Percentiles rank a stretch among this genome's conserved stretches.
Conservation (phyloP, 148 eudicot genomes). For the Rhododendron simsii region DNA sequence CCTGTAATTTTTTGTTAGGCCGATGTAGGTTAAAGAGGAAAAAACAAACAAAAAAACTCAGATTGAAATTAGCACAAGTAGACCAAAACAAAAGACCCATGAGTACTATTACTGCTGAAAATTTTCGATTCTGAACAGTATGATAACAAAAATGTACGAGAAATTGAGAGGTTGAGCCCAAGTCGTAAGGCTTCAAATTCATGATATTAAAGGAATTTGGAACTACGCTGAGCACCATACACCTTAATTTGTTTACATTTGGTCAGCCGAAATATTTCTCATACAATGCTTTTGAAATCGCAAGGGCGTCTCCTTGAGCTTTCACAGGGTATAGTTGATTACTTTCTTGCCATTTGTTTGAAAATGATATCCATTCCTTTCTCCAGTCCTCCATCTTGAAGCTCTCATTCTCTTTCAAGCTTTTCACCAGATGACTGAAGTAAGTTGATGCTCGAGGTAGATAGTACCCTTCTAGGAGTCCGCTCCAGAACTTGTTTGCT, state of each 20-base stretch:
- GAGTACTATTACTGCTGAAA: background rate
- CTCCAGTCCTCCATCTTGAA: slow-evolving; percentile 82
- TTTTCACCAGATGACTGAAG: slow-evolving; percentile 46
- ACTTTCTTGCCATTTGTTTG: slow-evolving; percentile 81
- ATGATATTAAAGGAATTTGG: background rate
- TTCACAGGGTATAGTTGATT: slow-evolving; percentile 54
- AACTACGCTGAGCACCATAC: background rate
- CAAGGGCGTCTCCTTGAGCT: slow-evolving; percentile 66
- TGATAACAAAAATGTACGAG: background rate
- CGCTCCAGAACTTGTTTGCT: slow-evolving; percentile 99
- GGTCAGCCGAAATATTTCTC: slow-evolving; percentile 39
- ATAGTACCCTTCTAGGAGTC: slow-evolving; percentile 76
- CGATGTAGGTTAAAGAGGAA: background rate
- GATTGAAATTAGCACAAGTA: background rate
- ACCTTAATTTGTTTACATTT: background rate
- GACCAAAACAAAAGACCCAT: background rate
- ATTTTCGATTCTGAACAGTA: background rate
- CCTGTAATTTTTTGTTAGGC: background rate
- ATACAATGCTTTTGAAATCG: slow-evolving; percentile 48
- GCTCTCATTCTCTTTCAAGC: slow-evolving; percentile 43
- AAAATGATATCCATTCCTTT: slow-evolving; percentile 75
- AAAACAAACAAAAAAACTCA: too few species aligned
- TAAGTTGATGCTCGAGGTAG: slow-evolving; percentile 87
- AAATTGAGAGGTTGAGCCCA: background rate
- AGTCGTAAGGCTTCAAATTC: background rate